Base-by-base conservation (phyloP, 2,329 filamentous ascomycete species). In the Fusarium dlaminii region DNA sequence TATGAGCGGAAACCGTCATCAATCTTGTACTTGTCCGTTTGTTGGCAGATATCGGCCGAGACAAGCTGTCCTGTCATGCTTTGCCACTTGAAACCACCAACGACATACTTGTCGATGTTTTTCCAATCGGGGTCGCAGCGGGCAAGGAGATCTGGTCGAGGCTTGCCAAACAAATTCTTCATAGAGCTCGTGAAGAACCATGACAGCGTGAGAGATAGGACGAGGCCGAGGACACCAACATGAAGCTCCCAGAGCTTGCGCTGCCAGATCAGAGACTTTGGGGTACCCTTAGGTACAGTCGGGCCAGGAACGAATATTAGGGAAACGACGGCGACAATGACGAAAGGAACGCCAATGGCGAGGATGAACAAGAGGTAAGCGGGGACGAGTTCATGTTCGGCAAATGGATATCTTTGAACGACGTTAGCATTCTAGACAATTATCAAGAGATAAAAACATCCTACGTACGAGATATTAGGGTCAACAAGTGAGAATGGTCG, bases 231-330 rank as follows among this genome's bases (percentile, higher is more conserved):
- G 90, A 92, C 94, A 66, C 94, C 95, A 5, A 90, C 91, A 80
- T 98, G 94, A 81, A 94, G 91, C 82, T 98, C 95, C 95, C 96
- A 98, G 3, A 98, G 81, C 83, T 96, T 98, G 74, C 94, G 89
- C 80, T 89, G 90, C 91, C 94, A 95, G 49, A 95, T 86, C 61
- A 94, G 83, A 8, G 87, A 82, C 72, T 87, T 87, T 4, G 93
- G 90, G 0, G 92, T 91, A 27, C 88, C 87, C 46, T 86, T 86
- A 22, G 89, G 88, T 2, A 92, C 90, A 3, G 91, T 91, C 11
- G 89, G 87, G 8, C 93, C 94, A 3, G 94, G 94, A 2, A 96
- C 90, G 75, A 96, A 86, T 68, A 90, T 73, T 37, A 97, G 82
- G 45, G 90, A 90, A 65, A 96, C 87, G 59, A 94, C 42, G 58